Percentiles rank a stretch among this genome's conserved stretches.
phyloP scores from a whole-genome alignment of 257 asterid species.

The Cinchona pubescens region DNA sequence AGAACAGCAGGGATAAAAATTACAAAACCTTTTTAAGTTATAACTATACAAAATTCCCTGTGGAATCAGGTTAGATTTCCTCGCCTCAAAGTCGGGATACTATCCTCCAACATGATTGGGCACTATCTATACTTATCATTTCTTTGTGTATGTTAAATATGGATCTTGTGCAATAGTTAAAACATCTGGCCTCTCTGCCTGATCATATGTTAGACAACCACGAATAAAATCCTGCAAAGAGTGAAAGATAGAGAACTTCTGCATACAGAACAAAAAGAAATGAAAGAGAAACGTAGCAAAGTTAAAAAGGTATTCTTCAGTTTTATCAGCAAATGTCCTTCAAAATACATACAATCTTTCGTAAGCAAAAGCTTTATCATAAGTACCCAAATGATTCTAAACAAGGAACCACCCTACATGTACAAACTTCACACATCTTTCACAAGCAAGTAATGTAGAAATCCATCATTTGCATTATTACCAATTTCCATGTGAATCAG shows the following conservation, averaged over 20 bases:
- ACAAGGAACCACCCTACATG: background rate
- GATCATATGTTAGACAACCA: slow-evolving; percentile 83
- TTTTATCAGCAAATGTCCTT: background rate
- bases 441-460: background rate
- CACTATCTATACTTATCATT: slow-evolving; percentile 31
- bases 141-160: slow-evolving; percentile 70
- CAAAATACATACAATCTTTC: background rate
- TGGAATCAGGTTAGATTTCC: slow-evolving; percentile 17
- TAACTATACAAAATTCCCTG: slow-evolving; percentile 53
- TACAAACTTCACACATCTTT: background rate
- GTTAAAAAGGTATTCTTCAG: background rate
- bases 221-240: slow-evolving; percentile 81
- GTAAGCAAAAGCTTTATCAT: no score
- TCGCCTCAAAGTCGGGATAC: slow-evolving; percentile 8
- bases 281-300: background rate
- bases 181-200: slow-evolving; percentile 92
- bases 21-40: slow-evolving; percentile 27
- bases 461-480: background rate
- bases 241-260: background rate
- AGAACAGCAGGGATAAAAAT: slow-evolving; percentile 27
- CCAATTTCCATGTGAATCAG: background rate
- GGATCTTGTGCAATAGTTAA: slow-evolving; percentile 83
- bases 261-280: background rate
- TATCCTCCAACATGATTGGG: slow-evolving; percentile 6
- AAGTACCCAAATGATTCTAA: no score